These are phyloP conservation scores for Ogataea ganodermae DNA, from an alignment of 805 yeast species.

Conservation along the genomic window DNA sequence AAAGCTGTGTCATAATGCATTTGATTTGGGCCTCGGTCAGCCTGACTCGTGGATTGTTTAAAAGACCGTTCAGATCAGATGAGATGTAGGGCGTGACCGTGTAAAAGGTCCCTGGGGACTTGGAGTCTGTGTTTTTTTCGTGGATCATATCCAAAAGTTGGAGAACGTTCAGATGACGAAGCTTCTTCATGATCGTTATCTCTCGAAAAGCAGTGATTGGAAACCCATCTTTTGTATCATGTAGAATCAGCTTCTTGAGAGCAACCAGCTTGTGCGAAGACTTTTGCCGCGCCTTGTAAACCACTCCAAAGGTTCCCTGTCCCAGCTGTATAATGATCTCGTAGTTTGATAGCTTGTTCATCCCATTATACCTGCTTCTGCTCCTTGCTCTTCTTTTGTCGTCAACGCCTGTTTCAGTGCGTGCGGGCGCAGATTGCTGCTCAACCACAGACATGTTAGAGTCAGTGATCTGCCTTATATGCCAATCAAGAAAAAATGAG, in stretches of 20 bases:
- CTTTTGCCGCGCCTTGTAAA: constrained; percentile 68
- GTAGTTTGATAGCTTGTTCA: constrained; percentile 37
- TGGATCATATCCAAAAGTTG: constrained; percentile 79
- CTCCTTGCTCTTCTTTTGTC: constrained; percentile 8
- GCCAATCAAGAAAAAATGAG: too few relatives aligned
- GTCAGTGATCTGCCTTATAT: too few relatives aligned
- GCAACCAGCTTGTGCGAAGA: constrained; percentile 72
- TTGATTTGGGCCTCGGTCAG: constrained; percentile 73
- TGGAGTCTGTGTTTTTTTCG: constrained; percentile 39
- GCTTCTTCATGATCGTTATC: constrained; percentile 72
- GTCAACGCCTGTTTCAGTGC: background rate
- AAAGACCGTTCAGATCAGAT: constrained; percentile 84
- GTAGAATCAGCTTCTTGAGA: constrained; percentile 79
- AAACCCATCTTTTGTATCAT: constrained; percentile 76
- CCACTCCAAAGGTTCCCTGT: constrained; percentile 89
- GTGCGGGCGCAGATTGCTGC: background rate
- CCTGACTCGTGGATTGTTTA: constrained; percentile 72
- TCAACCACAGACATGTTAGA: background rate
- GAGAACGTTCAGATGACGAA: constrained; percentile 70
- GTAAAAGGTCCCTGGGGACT: constrained; percentile 52
- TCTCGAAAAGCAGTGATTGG: constrained; percentile 96
- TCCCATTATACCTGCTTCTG: constrained; percentile 26
- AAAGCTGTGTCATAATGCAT: constrained; percentile 75
- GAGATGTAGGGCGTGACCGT: constrained; percentile 94
- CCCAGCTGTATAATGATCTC: constrained; percentile 53